phyloP scores from a whole-genome alignment of 805 yeast species.

The Naumovozyma baii region DNA sequence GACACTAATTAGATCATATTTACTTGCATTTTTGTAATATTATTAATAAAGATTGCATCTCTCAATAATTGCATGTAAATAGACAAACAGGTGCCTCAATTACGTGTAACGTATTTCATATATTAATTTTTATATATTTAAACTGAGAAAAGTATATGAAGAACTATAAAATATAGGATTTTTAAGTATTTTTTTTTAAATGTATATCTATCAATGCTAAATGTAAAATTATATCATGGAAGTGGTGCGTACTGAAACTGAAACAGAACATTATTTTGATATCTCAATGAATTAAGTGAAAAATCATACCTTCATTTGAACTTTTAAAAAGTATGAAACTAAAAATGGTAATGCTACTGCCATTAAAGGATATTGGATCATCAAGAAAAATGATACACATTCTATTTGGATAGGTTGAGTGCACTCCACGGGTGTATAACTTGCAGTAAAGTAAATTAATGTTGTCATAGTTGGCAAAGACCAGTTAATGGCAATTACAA shows the following conservation, averaged over 20 bases:
- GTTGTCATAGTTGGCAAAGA: conserved; percentile 88
- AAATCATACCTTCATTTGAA: conserved; percentile 23
- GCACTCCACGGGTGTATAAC: conserved; percentile 60
- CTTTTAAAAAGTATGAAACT: conserved; percentile 29
- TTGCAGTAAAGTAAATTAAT: conserved; percentile 77
- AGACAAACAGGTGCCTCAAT: too few species aligned
- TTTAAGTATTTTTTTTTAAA: too few species aligned
- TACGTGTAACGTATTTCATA: too few species aligned
- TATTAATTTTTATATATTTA: too few species aligned
- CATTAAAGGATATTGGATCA: conserved; percentile 63
- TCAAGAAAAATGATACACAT: conserved; percentile 65
- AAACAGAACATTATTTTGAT: too few species aligned
- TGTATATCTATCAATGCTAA: background rate
- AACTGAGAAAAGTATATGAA: too few species aligned
- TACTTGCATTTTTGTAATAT: background rate
- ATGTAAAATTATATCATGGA: background rate
- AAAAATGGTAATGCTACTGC: conserved; percentile 65
- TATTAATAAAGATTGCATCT: background rate
- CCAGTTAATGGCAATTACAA: conserved; percentile 66
- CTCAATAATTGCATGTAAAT: too few species aligned
- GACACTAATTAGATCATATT: too few species aligned
- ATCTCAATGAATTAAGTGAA: background rate
- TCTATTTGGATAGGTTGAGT: conserved; percentile 55
- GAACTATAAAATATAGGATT: background rate
- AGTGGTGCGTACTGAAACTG: background rate